Percentiles rank a stretch among this genome's conserved stretches.
These are phyloP conservation scores for Geotrichum candidum DNA, from an alignment of 1,139 yeast species.

Conservation along the genomic window DNA sequence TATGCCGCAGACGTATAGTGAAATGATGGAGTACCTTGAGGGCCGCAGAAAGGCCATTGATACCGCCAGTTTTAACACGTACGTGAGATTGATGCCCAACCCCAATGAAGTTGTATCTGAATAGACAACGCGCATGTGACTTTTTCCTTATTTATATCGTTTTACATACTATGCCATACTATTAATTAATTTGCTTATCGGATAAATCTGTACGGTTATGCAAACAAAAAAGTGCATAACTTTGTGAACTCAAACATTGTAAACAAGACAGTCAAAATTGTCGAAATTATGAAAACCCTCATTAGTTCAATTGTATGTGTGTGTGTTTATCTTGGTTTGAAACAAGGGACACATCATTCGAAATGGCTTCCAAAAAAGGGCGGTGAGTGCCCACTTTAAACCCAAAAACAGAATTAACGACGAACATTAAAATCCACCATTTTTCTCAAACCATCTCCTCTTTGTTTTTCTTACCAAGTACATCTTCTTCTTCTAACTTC, in stretches of 20 bases:
- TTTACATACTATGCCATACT: neutral
- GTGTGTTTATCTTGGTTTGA: too few relatives aligned
- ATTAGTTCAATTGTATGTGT: too few relatives aligned
- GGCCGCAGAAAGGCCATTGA: constrained; percentile 86
- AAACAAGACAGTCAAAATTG: too few relatives aligned
- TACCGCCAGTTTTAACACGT: constrained; percentile 52
- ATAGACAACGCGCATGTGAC: neutral
- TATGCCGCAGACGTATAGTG: constrained; percentile 80
- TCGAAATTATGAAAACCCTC: too few relatives aligned
- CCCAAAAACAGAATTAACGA: neutral
- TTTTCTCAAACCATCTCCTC: neutral
- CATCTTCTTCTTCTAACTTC: neutral
- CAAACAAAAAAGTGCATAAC: neutral
- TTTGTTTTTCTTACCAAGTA: neutral
- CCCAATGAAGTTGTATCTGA: constrained; percentile 16
- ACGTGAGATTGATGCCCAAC: constrained; percentile 11
- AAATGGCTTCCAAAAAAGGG: neutral
- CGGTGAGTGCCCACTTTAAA: neutral
- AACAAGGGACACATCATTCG: neutral
- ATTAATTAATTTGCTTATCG: neutral
- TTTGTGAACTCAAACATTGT: too few relatives aligned
- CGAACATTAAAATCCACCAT: neutral
- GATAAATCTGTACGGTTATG: neutral
- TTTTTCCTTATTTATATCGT: neutral
- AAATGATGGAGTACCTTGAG: constrained; percentile 86